These are phyloP conservation scores for Digitaria exilis DNA, from an alignment of 202 grass and related monocot species.

Conservation along the genomic window DNA sequence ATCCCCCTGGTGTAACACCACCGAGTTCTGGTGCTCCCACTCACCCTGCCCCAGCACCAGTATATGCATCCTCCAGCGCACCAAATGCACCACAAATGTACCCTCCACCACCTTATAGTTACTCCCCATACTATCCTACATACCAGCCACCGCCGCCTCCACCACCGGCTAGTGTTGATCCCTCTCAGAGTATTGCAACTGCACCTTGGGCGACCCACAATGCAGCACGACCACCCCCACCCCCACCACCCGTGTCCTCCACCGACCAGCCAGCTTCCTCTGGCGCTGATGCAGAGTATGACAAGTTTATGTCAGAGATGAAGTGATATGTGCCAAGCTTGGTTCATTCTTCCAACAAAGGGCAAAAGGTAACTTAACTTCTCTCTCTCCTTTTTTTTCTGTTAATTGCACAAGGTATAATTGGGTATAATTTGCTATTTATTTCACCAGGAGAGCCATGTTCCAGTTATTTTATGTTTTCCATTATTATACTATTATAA, in stretches of 20 bases:
- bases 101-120: slow-evolving; percentile 65
- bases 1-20: slow-evolving; percentile 57
- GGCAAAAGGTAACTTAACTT: slow-evolving; percentile 59
- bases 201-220: slow-evolving; percentile 73
- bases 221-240: slow-evolving; percentile 46
- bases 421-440: slow-evolving; percentile 16
- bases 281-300: slow-evolving; percentile 78
- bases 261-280: slow-evolving; percentile 47
- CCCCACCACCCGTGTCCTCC: slow-evolving; percentile 41
- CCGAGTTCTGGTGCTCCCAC: slow-evolving; percentile 45
- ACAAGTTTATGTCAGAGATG: slow-evolving; percentile 95
- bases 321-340: slow-evolving; percentile 61
- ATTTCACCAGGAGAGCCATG: neutral
- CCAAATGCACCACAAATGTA: slow-evolving; percentile 51
- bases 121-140: slow-evolving; percentile 69
- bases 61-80: slow-evolving; percentile 58
- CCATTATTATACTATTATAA: neutral
- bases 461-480: neutral
- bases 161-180: slow-evolving; percentile 56
- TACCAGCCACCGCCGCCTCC: slow-evolving; percentile 58
- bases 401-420: neutral
- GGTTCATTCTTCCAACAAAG: slow-evolving; percentile 36
- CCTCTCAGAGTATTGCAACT: slow-evolving; percentile 67
- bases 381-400: neutral
- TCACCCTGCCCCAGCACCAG: slow-evolving; percentile 50